phyloP scores from a whole-genome alignment of 1,139 yeast species.

The Saccharomyces hybrid region DNA sequence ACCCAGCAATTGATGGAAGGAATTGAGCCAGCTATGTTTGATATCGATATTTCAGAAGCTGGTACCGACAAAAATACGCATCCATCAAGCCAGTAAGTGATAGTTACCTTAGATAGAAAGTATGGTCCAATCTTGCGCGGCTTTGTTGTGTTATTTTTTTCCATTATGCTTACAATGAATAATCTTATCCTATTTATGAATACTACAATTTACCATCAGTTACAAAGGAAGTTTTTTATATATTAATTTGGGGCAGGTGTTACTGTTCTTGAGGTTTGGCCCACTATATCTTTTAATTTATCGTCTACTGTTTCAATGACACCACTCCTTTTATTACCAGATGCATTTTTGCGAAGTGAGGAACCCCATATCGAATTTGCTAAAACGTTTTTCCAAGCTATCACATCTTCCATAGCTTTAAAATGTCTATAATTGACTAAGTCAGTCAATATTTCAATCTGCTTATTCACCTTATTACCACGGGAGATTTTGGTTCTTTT shows the following conservation, averaged over 20 bases:
- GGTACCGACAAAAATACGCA: neutral
- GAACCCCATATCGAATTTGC: slow-evolving; percentile 21
- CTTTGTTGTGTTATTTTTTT: neutral
- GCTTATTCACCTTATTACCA: slow-evolving; percentile 18
- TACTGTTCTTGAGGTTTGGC: slow-evolving; percentile 11
- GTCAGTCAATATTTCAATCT: slow-evolving; percentile 22
- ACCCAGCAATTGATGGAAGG: neutral
- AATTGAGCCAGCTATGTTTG: neutral
- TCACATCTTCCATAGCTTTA: slow-evolving; percentile 19
- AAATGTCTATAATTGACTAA: slow-evolving; percentile 21
- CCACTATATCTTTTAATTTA: slow-evolving; percentile 15
- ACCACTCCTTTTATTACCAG: slow-evolving; percentile 15
- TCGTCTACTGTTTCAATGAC: slow-evolving; percentile 15
- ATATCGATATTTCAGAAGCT: neutral
- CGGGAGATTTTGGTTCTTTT: slow-evolving; percentile 15
- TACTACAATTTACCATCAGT: neutral
- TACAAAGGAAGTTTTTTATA: neutral
- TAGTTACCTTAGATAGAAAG: neutral
- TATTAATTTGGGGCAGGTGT: slow-evolving; percentile 4
- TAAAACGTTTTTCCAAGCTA: slow-evolving; percentile 24
- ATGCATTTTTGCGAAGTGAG: slow-evolving; percentile 23
- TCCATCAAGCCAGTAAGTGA: neutral
- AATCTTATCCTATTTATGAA: neutral
- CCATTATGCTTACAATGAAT: neutral
- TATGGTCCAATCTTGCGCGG: neutral